Evolutionary conservation across 305 asterid genomes (phyloP), one percentile per base, ranked within the genome.

Genomic region (Fraxinus floribunda): DNA sequence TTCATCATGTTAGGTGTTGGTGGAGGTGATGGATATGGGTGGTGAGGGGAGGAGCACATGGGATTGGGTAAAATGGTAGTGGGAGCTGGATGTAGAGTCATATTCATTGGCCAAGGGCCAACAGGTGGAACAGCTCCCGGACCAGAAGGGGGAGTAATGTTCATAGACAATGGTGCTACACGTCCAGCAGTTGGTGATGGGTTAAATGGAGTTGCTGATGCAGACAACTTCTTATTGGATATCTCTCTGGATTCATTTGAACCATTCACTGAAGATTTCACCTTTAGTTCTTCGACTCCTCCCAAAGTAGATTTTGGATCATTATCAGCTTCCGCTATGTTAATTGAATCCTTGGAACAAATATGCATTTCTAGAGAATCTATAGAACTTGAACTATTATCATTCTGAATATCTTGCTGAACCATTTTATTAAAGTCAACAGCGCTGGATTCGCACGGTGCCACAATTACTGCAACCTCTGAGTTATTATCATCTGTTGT

Each of bases 121-220:
- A 88, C 81, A 49, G 90, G 90, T 78, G 91, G 89, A 83, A 89
- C 91, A 74, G 88, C 81, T 86, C 94, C 93, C 32, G 93, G 92
- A 84, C 95, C 92, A 84, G 92, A 78, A 83, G 92, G 92, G 84
- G 86, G 90, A 85, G 88, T 78, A 79, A 90, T 82, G 86, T 87
- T 94, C 91, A 91, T 84, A 62, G 97, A 92, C 90, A 91, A 77
- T 20, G 97, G 96, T 44, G 94, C 88, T 60, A 89, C 86, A 11
- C 93, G 95, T 39, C 96, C 86, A 84, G 87, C 73, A 30, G 89
- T 85, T 36, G 92, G 83, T 22, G 99, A 91, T 81, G 99, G 99
- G 83, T 91, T 93, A 87, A 94, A 96, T 24, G 99, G 99, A 86
- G 98, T 93, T 77, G 99, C 99, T 68, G 95, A 92, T 70, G 99